These are phyloP conservation scores for Lachnellula subtilissima DNA, from an alignment of 2,329 filamentous ascomycete genomes.

Conservation along the genomic window DNA sequence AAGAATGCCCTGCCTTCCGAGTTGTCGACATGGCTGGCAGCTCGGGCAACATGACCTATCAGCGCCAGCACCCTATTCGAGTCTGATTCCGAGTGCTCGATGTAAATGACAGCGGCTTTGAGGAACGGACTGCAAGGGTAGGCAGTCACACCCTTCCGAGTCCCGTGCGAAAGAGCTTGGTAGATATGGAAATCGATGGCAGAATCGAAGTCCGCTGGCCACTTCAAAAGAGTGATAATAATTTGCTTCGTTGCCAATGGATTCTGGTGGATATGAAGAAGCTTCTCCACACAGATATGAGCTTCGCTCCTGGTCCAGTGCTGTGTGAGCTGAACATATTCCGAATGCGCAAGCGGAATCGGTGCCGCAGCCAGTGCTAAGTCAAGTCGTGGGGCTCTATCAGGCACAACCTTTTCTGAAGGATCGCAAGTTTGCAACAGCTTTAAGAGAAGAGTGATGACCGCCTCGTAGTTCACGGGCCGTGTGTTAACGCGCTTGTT, in stretches of 20 bases:
- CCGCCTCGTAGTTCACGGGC: slow-evolving; percentile 49
- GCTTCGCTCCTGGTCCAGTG: slow-evolving; percentile 36
- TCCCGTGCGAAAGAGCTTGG: slow-evolving; percentile 30
- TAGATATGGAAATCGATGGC: slow-evolving; percentile 50
- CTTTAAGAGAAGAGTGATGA: slow-evolving; percentile 46
- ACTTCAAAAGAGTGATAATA: slow-evolving; percentile 49
- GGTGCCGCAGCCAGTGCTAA: slow-evolving; percentile 30
- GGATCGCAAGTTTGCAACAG: slow-evolving; percentile 27
- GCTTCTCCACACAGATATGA: slow-evolving; percentile 60
- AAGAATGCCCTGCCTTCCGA: slow-evolving; percentile 29
- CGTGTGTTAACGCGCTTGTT: slow-evolving; percentile 46
- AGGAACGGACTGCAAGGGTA: slow-evolving; percentile 24
- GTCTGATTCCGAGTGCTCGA: slow-evolving; percentile 27
- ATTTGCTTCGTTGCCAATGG: slow-evolving; percentile 48
- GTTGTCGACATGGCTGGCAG: slow-evolving; percentile 22
- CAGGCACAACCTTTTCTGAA: slow-evolving; percentile 32
- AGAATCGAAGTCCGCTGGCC: slow-evolving; percentile 46
- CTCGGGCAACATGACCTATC: slow-evolving; percentile 20
- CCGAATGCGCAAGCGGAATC: slow-evolving; percentile 41
- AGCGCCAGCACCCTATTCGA: slow-evolving; percentile 16
- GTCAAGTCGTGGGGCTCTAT: slow-evolving; percentile 38
- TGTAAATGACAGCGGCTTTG: slow-evolving; percentile 28
- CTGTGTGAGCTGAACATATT: slow-evolving; percentile 43
- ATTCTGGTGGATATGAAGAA: slow-evolving; percentile 59
- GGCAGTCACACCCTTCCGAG: slow-evolving; percentile 18